A percentile compares a stretch with the other conserved stretches of the same genome.
Conservation (phyloP, 176 grass and related monocot species). For the Ananas comosus region DNA sequence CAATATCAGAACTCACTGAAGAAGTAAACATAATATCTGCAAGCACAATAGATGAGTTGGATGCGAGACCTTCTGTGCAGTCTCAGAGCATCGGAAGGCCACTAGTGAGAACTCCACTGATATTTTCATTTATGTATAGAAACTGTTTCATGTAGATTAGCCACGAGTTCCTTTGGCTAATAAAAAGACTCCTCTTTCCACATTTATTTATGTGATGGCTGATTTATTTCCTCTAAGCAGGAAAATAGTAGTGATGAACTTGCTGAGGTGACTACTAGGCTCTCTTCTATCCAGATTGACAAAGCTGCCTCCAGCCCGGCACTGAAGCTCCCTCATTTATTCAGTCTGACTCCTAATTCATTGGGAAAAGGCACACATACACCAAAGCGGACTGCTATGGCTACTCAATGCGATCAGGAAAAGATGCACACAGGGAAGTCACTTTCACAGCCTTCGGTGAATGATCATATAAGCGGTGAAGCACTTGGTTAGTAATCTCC, state of each 20-base stretch:
- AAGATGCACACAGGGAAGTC: conserved; percentile 28
- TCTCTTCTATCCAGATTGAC: conserved; percentile 61
- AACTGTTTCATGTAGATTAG: conserved; percentile 17
- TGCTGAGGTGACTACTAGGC: conserved; percentile 48
- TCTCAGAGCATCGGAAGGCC: conserved; percentile 35
- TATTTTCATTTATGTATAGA: conserved; percentile 6
- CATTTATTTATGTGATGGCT: conserved; percentile 10
- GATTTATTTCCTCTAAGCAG: conserved; percentile 34
- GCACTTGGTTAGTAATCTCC: neutral
- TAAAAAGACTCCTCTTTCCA: neutral
- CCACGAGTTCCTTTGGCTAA: neutral
- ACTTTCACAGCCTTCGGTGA: conserved; percentile 11
- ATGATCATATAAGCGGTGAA: conserved; percentile 33
- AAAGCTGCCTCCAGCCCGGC: conserved; percentile 52
- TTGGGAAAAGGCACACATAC: conserved; percentile 53
- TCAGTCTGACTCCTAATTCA: conserved; percentile 82
- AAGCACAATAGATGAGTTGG: conserved; percentile 43
- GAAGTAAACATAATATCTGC: conserved; percentile 59
- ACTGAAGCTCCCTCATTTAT: conserved; percentile 78
- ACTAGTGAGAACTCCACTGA: conserved; percentile 32
- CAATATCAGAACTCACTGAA: conserved; percentile 78
- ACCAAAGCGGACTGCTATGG: conserved; percentile 37
- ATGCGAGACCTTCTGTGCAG: conserved; percentile 37
- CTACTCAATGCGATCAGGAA: conserved; percentile 45
- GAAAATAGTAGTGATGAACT: conserved; percentile 49